Base-by-base conservation (phyloP, 371 early-diverging fungal species). In the Capillidium rhysosporum region DNA sequence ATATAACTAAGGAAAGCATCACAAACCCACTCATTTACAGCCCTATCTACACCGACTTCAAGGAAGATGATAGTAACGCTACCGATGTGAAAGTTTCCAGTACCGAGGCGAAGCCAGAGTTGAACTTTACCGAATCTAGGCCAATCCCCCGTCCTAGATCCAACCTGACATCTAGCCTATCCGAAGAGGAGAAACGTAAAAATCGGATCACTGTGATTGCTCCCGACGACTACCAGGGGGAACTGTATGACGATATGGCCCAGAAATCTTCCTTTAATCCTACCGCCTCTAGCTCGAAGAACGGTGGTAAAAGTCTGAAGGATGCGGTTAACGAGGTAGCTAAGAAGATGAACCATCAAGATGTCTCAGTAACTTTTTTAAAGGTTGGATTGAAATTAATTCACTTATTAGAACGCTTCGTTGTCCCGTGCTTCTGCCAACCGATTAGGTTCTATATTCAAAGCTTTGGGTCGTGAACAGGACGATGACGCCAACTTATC, bases 101-200 rank as follows among this genome's bases (percentile, higher is more conserved):
- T n/a, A 4, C 34, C 34, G 34, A 34, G 12, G 7, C 34, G 12
- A 34, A 34, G 12, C 12, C 34, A 34, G 34, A 34, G 12, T 4
- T 34, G 12, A 34, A 34, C 12, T 4, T 12, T 34, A 7, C 34
- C 12, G 34, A 34, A 34, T 21, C 10, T 9, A 45, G 24, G 23
- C 45, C 45, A 1, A 45, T 45, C 23, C 45, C 45, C 4, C n/a
- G n/a, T n/a, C n/a, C n/a, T n/a, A 18, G 45, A 1, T 24, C 24
- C 23, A 23, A 20, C 9, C 16, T 9, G 4, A 10, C n/a, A 21
- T 9, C 16, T 12, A 45, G 24, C 12, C 8, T 45, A 23, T 34
- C 34, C 29, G 24, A 53, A 44, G 55, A 55, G 12, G 55, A 55
- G 20, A 45, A 46, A 26, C 30, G 47, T 9, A 55, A 55, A 18